Base-by-base conservation (phyloP, 257 asterid species). In the Solanum paucissectum region DNA sequence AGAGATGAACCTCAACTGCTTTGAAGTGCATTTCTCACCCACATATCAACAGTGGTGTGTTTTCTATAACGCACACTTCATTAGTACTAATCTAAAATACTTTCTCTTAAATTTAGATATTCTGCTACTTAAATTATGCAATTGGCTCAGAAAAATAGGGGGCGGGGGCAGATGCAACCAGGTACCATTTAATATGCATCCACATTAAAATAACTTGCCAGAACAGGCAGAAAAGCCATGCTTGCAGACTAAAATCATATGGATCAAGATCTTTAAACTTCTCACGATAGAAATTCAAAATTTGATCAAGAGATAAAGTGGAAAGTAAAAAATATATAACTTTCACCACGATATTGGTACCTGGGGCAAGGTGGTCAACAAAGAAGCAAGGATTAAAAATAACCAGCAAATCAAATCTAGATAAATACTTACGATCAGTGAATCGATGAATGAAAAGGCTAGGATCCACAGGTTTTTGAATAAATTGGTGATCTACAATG, bases 371-470 rank as follows among this genome's bases (percentile, higher is more conserved):
- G 62, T 69, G 49, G 64, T 73, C 79, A 86, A 42, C 29, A 69
- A 85, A 86, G 33, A 37, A 68, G 64, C 87, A 23, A 34, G 27
- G 62, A 40, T 13, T 29, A 69, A 86, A 68, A n/a, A n/a, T 42
- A 25, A 40, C 36, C 84, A 76, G 62, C 60, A 76, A 37, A 40
- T n/a, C 84, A 77, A 23, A 37, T 85, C 58, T 27, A n/a, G 82
- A 40, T 27, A 38, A 74, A n/a, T 86, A 69, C 96, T 89, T 93
- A 96, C 98, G 92, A 83, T 91, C 90, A 71, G 98, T 86, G 89
- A 95, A 94, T 83, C 94, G 91, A 91, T 96, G 98, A 90, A 96
- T 94, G 91, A 92, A 96, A 86, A 95, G 97, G 91, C 97, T 96
- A 69, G 99, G 99, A 93, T 96, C 99, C 86, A 92, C 95, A 82